Conservation (phyloP, 2,329 filamentous ascomycete species). For the Ophiostoma perfectum region DNA sequence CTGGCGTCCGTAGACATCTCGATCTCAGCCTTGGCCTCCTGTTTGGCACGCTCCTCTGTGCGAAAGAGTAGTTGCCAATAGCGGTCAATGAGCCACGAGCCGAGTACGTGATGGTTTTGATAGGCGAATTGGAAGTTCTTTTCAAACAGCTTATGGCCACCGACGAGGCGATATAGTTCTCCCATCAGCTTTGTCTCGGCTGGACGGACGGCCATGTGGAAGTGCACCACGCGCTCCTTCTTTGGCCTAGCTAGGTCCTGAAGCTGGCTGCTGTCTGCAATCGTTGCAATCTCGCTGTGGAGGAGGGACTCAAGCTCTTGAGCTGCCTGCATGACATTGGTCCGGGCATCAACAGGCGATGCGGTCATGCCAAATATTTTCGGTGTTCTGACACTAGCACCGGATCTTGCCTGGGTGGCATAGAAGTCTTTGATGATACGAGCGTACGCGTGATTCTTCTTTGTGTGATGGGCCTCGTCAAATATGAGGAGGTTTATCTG, state of each 20-base stretch:
- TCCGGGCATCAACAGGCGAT: slow-evolving; percentile 81
- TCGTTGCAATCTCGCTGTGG: slow-evolving; percentile 77
- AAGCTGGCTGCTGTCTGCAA: slow-evolving; percentile 48
- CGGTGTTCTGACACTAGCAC: slow-evolving; percentile 49
- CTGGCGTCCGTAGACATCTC: slow-evolving; percentile 36
- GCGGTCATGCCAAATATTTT: slow-evolving; percentile 95
- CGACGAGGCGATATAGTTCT: slow-evolving; percentile 45
- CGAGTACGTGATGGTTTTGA: slow-evolving; percentile 60
- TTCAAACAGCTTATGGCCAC: slow-evolving; percentile 43
- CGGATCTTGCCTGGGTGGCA: slow-evolving; percentile 39
- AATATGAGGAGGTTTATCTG: slow-evolving; percentile 89
- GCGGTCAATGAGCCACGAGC: slow-evolving; percentile 77
- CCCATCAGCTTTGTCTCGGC: slow-evolving; percentile 62
- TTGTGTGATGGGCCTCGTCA: slow-evolving; percentile 93
- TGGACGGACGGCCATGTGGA: slow-evolving; percentile 42
- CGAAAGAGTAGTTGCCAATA: slow-evolving; percentile 69
- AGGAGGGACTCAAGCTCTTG: slow-evolving; percentile 69
- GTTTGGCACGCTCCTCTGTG: slow-evolving; percentile 55
- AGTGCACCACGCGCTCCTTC: slow-evolving; percentile 54
- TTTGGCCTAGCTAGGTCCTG: slow-evolving; percentile 53
- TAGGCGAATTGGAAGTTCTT: slow-evolving; percentile 56
- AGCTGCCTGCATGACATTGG: slow-evolving; percentile 65
- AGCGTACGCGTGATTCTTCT: slow-evolving; percentile 88
- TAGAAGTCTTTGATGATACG: slow-evolving; percentile 88
- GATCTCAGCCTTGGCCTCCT: slow-evolving; percentile 50